phyloP scores from a whole-genome alignment of 1,139 yeast species.

The Pichia sp. region DNA sequence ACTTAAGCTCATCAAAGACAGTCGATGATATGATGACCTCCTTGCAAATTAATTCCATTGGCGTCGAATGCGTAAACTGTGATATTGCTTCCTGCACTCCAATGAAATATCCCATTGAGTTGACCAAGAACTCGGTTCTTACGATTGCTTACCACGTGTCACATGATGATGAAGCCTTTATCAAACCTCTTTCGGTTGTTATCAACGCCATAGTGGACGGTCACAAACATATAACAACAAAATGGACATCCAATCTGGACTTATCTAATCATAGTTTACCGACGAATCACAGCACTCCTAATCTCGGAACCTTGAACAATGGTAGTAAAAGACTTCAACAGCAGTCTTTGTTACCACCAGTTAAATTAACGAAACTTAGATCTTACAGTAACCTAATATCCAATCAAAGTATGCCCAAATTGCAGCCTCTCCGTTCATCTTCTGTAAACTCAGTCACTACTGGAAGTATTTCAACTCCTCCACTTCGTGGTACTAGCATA shows the following conservation, averaged over 20 bases:
- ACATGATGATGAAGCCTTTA: conserved; percentile 32
- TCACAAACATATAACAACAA: conserved; percentile 40
- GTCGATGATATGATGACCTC: conserved; percentile 30
- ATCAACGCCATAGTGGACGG: conserved; percentile 30
- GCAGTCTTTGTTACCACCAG: conserved; percentile 28
- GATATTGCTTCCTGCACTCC: conserved; percentile 35
- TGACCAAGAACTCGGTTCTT: conserved; percentile 33
- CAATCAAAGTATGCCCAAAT: conserved; percentile 7
- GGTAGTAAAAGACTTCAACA: neutral
- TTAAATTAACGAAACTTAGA: conserved; percentile 15
- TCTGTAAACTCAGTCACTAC: neutral
- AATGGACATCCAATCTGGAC: conserved; percentile 61
- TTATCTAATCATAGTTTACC: conserved; percentile 30
- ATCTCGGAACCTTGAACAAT: neutral
- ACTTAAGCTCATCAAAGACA: conserved; percentile 50
- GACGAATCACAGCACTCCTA: neutral
- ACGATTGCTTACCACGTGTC: conserved; percentile 45
- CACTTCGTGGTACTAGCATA: neutral
- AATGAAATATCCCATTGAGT: conserved; percentile 30
- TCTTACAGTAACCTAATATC: conserved; percentile 10
- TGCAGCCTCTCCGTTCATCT: conserved; percentile 8
- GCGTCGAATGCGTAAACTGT: conserved; percentile 42
- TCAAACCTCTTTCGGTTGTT: conserved; percentile 37
- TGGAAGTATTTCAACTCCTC: neutral
- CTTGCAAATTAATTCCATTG: conserved; percentile 34